Evolutionary conservation across 192 early-diverging fungal species (phyloP).

Genomic region (Dissophora globulifera): DNA sequence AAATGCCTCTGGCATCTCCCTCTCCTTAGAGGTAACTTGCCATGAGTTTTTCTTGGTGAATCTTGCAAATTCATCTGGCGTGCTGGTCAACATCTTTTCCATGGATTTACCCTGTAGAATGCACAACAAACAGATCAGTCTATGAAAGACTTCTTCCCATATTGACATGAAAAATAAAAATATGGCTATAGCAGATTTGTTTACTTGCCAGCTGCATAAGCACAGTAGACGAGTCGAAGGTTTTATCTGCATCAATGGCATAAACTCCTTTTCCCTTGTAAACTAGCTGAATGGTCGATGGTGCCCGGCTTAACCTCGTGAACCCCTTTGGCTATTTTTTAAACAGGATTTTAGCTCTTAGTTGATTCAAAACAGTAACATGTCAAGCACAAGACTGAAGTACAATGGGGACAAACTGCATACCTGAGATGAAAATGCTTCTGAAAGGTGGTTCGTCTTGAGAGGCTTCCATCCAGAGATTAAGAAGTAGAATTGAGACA

Average conservation of each 20-base stretch:
- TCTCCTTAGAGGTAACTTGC: slow-evolving; percentile 47
- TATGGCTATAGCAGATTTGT: not conserved
- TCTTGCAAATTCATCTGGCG: slow-evolving; percentile 72
- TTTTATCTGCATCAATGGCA: slow-evolving; percentile 87
- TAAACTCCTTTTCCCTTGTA: slow-evolving; percentile 76
- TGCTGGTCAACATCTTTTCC: slow-evolving; percentile 84
- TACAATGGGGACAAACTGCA: slow-evolving; percentile 10
- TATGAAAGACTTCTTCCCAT: not conserved
- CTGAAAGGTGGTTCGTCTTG: slow-evolving; percentile 69
- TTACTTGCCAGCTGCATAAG: slow-evolving; percentile 73
- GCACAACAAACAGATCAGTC: too few species aligned
- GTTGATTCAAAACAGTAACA: too few species aligned
- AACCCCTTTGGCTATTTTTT: slow-evolving; percentile 62
- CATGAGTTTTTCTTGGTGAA: slow-evolving; percentile 70
- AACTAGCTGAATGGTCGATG: slow-evolving; percentile 76
- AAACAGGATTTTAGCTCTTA: too few species aligned
- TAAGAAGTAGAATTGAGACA: slow-evolving; percentile 82
- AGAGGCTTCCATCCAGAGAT: slow-evolving; percentile 73
- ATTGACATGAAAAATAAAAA: not conserved
- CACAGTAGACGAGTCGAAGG: slow-evolving; percentile 75
- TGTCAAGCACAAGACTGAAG: too few species aligned
- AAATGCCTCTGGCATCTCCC: slow-evolving; percentile 70
- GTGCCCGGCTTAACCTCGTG: slow-evolving; percentile 72
- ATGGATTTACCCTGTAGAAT: slow-evolving; percentile 79
- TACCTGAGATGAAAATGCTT: slow-evolving; percentile 70